Percentiles rank a stretch among this genome's conserved stretches.
These are phyloP conservation scores for Sorghum bicolor DNA, from an alignment of 176 grass and related monocot genomes.

Conservation along the genomic window Sorghum_bicolor_NCBIv3 NC_012878.2:6639001-6639500, in stretches of 20 bases:
- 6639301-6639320: constrained; percentile 61
- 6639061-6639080: neutral
- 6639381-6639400: constrained; percentile 81
- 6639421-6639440: constrained; percentile 45
- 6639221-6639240: constrained; percentile 50
- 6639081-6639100: neutral
- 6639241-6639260: constrained; percentile 66
- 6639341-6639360: constrained; percentile 52
- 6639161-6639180: constrained; percentile 61
- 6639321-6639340: constrained; percentile 64
- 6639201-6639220: constrained; percentile 42
- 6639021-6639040: neutral
- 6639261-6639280: constrained; percentile 41
- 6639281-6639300: constrained; percentile 48
- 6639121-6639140: constrained; percentile 77
- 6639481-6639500: constrained; percentile 75
- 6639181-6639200: constrained; percentile 64
- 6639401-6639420: constrained; percentile 77
- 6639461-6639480: constrained; percentile 88
- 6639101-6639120: constrained; percentile 8
- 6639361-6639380: constrained; percentile 46
- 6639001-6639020: neutral
- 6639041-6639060: neutral
- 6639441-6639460: constrained; percentile 54
- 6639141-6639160: constrained; percentile 78